phyloP scores from a whole-genome alignment of 164 flowering plant genomes.

The Macadamia tetraphylla region DNA sequence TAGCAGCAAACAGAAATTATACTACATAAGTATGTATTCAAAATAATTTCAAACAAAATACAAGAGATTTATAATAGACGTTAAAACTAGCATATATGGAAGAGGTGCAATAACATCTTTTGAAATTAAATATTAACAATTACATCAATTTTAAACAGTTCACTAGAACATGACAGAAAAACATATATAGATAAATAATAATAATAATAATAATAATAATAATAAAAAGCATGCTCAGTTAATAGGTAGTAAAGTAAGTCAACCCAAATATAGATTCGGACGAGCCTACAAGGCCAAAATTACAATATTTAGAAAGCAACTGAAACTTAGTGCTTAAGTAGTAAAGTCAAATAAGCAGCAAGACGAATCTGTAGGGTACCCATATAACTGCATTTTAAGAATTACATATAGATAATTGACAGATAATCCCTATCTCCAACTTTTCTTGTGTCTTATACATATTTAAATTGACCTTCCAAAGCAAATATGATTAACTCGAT shows the following conservation, averaged over 20 bases:
- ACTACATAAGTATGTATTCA: slow-evolving; percentile 22
- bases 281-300: no score
- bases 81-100: slow-evolving; percentile 3
- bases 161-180: neutral
- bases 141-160: neutral
- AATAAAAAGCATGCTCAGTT: neutral
- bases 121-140: neutral
- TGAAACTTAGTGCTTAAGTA: no score
- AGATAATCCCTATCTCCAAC: no score
- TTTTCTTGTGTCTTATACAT: no score
- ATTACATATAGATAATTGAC: no score
- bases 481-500: no score
- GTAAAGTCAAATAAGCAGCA: neutral
- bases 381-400: no score
- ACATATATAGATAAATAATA: neutral
- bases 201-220: neutral
- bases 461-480: no score
- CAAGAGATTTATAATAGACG: neutral
- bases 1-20: slow-evolving; percentile 24
- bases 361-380: no score
- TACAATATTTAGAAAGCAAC: no score
- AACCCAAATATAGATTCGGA: no score
- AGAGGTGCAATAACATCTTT: slow-evolving; percentile 1
- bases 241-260: neutral
- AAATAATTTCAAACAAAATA: slow-evolving; percentile 9